Evolutionary conservation across 2,329 filamentous ascomycete species (phyloP).

Genomic region (Polytolypa hystricis): DNA sequence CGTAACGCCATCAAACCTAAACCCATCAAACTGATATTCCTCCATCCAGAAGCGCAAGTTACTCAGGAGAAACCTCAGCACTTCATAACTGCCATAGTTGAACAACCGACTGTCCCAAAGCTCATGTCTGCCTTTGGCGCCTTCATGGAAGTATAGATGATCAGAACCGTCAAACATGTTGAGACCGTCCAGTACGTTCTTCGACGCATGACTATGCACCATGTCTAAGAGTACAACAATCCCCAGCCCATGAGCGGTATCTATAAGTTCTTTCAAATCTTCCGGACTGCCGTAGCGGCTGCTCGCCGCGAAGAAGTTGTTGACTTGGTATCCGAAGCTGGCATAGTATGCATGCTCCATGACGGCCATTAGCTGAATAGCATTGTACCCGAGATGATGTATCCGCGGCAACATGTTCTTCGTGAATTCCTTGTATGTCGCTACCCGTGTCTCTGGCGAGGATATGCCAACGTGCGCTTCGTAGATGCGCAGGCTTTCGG

Average conservation of each 20-base stretch:
- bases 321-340: conserved; percentile 97
- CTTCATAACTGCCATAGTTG: conserved; percentile 93
- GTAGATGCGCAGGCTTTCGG: conserved; percentile 79
- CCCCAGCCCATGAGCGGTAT: conserved; percentile 84
- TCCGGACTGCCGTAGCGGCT: conserved; percentile 90
- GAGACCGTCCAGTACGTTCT: conserved; percentile 88
- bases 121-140: conserved; percentile 73
- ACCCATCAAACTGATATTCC: conserved; percentile 91
- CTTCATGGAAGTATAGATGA: conserved; percentile 90
- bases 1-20: conserved; percentile 94
- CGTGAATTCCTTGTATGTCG: conserved; percentile 97
- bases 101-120: conserved; percentile 95
- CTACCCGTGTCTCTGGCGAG: conserved; percentile 74
- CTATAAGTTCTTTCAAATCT: conserved; percentile 90
- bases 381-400: conserved; percentile 83
- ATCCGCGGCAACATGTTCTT: conserved; percentile 84
- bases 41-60: conserved; percentile 99
- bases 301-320: conserved; percentile 96
- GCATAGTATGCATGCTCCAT: conserved; percentile 99
- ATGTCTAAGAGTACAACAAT: conserved; percentile 88
- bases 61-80: conserved; percentile 87
- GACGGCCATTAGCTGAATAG: conserved; percentile 95
- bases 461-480: conserved; percentile 99
- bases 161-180: conserved; percentile 95
- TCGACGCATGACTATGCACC: conserved; percentile 94